A percentile compares a stretch with the other conserved stretches of the same genome.
Conservation (phyloP, 768 basidiomycete species). For the Trametes punicea region DNA sequence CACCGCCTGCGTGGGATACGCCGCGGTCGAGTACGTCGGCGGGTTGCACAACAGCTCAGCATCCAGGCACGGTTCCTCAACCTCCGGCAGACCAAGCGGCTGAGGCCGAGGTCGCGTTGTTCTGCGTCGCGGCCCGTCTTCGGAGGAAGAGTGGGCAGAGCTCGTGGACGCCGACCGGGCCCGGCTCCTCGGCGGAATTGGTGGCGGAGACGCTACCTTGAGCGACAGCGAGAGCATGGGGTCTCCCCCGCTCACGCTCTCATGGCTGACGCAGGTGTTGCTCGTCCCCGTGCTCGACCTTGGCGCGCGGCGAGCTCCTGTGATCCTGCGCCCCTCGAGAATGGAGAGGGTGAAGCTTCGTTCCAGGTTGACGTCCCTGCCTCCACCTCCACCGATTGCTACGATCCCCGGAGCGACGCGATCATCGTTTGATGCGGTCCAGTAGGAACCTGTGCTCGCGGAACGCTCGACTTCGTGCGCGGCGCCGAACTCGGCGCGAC, state of each 20-base stretch:
- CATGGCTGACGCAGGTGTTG: not conserved
- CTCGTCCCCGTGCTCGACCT: conserved; percentile 1
- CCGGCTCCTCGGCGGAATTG: not conserved
- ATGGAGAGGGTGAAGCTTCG: conserved; percentile 4
- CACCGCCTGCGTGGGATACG: conserved; percentile 11
- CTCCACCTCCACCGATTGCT: not conserved
- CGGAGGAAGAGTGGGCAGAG: conserved; percentile 1
- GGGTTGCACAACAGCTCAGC: not conserved
- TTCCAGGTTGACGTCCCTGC: not conserved
- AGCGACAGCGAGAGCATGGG: not conserved
- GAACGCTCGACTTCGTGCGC: not conserved
- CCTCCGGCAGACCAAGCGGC: not conserved
- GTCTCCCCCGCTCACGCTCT: not conserved
- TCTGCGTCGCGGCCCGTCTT: not conserved
- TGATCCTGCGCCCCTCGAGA: conserved; percentile 6
- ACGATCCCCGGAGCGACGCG: not conserved
- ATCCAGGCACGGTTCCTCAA: not conserved
- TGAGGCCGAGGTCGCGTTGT: not conserved
- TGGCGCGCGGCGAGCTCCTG: not conserved
- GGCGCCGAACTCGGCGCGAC: not conserved
- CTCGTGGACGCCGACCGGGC: conserved; percentile 4
- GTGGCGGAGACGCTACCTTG: not conserved
- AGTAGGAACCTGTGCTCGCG: not conserved
- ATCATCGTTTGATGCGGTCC: not conserved
- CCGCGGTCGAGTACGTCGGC: conserved; percentile 22